Evolutionary conservation across 139 green algal genomes (phyloP), one percentile per base, ranked within the genome.

Genomic region (Chlamydomonas schloesseri): DNA sequence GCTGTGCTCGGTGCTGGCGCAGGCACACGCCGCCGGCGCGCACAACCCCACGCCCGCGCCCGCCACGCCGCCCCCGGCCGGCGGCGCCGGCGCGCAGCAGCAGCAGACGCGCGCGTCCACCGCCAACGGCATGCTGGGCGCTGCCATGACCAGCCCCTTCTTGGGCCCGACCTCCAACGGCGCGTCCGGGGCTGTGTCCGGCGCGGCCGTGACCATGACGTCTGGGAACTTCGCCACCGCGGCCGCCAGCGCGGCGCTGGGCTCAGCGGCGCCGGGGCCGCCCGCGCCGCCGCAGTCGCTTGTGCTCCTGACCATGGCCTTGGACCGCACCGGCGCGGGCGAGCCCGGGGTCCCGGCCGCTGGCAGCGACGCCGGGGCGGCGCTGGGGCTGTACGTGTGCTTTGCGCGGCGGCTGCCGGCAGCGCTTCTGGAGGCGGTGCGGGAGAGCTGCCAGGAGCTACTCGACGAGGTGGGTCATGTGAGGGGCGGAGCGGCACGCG

Each of bases 381-480:
- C 60, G 60, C 29, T 83, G 60, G 76, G 60, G 24, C 23, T 83
- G 58, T 83, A 73, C 60, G 36, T 83, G 34, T 73, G 76, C 60
- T 83, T 83, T 29, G 36, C 76, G 10, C 28, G 28, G 60, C 76
- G 76, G 24, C 62, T 83, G 60, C 76, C 76, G 28, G 76, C 55
- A 60, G 23, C 36, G 36, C 58, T 83, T 60, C 76, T 83, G 76
- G 76, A 73, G 76, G 60, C 60, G 76, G 76, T 83, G 60, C 34
- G 58, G 36, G 37, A 15, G 20, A 73, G 76, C 76, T 62, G 76
- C 60, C 60, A 73, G 76, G 76, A 83, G 76, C 76, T 83, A 26
- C 26, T 83, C 3, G 62, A 73, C 15, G 23, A 57, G 73, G 73
- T 70, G 31, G 6, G 73, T n/a, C n/a, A n/a, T n/a, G n/a, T n/a